A percentile compares a stretch with the other conserved stretches of the same genome.
Conservation (phyloP, 352 stramenopile species). For the Phytophthora chlamydospora region DNA sequence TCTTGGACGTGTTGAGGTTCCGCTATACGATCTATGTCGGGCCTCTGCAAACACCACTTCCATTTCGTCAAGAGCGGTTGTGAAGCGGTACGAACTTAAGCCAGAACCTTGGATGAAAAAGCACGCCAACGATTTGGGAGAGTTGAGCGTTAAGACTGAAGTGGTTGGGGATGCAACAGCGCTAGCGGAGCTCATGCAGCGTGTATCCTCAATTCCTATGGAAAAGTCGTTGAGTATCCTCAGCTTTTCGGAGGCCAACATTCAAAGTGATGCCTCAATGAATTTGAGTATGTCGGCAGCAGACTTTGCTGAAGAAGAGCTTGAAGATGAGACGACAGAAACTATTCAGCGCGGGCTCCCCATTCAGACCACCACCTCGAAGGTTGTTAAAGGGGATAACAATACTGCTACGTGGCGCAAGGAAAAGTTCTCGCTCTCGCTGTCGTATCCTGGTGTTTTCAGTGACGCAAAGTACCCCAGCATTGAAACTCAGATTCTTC, state of each 20-base stretch:
- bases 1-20: constrained; percentile 70
- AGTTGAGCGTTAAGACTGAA: constrained; percentile 74
- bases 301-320: constrained; percentile 19
- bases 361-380: constrained; percentile 50
- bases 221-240: constrained; percentile 63
- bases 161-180: constrained; percentile 61
- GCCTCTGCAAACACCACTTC: constrained; percentile 59
- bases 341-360: constrained; percentile 42
- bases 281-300: constrained; percentile 9
- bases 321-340: constrained; percentile 59
- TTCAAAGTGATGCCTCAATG: constrained; percentile 30
- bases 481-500: constrained; percentile 46
- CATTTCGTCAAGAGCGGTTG: constrained; percentile 50
- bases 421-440: constrained; percentile 62
- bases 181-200: constrained; percentile 62
- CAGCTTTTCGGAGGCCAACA: constrained; percentile 56
- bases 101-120: constrained; percentile 83
- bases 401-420: constrained; percentile 53
- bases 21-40: constrained; percentile 62
- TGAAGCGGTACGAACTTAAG: constrained; percentile 63
- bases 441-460: constrained; percentile 78
- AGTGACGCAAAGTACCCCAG: constrained; percentile 38
- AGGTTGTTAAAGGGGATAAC: constrained; percentile 14
- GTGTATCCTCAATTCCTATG: constrained; percentile 32
- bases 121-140: constrained; percentile 52